Conservation (phyloP, 345 rosid species). For the Citrus inodora region DNA sequence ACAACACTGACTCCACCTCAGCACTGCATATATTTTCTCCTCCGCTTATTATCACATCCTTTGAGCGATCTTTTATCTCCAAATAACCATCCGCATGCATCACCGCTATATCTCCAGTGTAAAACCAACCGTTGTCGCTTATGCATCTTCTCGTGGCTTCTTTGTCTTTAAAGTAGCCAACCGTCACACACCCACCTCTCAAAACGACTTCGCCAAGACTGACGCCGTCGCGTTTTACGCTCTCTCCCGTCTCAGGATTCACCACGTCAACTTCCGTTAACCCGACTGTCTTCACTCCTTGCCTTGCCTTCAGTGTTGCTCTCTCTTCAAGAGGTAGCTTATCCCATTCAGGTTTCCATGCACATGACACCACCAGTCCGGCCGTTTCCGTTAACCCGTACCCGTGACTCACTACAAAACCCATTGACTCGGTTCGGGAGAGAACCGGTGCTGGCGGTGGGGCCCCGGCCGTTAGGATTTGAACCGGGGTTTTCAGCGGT, state of each 20-base stretch:
- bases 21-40: not conserved
- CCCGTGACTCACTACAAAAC: not conserved
- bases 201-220: not conserved
- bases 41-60: not conserved
- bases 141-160: not conserved
- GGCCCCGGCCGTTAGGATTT: not conserved
- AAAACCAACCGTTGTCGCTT: not conserved
- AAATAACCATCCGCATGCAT: not conserved
- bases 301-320: not conserved
- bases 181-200: not conserved
- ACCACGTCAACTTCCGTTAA: not conserved
- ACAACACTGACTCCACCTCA: not conserved
- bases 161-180: not conserved
- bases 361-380: not conserved
- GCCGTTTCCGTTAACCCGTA: not conserved
- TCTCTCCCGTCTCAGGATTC: not conserved
- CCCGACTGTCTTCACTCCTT: not conserved
- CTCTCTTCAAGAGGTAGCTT: not conserved
- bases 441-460: not conserved
- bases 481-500: not conserved
- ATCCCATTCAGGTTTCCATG: constrained; percentile 3
- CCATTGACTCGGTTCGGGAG: not conserved
- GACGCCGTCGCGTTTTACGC: not conserved
- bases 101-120: not conserved
- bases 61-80: constrained; percentile 1